Percentiles rank a stretch among this genome's conserved stretches.
phyloP scores from a whole-genome alignment of 164 flowering plant genomes.

The Aristolochia fimbriata region DNA sequence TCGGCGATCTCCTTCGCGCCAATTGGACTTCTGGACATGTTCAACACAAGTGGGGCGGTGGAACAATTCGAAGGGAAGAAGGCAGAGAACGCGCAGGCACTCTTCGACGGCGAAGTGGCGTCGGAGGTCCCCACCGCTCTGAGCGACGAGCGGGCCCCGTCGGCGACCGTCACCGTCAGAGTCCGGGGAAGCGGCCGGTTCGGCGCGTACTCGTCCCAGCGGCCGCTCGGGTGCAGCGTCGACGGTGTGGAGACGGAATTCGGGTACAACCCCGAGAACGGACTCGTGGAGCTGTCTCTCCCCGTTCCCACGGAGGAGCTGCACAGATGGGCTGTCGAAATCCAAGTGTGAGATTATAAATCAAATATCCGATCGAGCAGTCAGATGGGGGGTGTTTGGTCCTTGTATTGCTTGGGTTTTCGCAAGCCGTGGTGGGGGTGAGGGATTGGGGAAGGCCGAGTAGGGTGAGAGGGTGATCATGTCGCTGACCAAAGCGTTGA shows the following conservation, averaged over 20 bases:
- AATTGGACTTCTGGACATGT: constrained; percentile 87
- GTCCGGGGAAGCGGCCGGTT: constrained; percentile 75
- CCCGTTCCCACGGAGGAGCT: constrained; percentile 41
- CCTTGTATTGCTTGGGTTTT: too few relatives aligned
- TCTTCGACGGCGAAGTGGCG: constrained; percentile 37
- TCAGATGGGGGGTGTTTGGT: too few relatives aligned
- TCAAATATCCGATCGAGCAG: too few relatives aligned
- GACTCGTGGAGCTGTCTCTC: constrained; percentile 43
- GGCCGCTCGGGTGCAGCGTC: constrained; percentile 57
- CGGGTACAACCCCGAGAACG: constrained; percentile 35
- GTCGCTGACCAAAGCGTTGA: too few relatives aligned
- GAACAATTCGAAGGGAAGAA: constrained; percentile 40
- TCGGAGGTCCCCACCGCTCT: constrained; percentile 23
- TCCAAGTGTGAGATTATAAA: constrained; percentile 31
- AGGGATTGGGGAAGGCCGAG: too few relatives aligned
- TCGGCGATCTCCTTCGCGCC: constrained; percentile 63
- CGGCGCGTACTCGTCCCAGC: constrained; percentile 73
- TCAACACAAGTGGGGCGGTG: constrained; percentile 72
- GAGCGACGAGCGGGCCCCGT: constrained; percentile 27
- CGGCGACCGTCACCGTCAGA: constrained; percentile 32
- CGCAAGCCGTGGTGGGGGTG: too few relatives aligned
- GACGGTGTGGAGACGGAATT: constrained; percentile 34
- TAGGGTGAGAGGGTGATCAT: too few relatives aligned
- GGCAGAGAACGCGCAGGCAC: constrained; percentile 25
- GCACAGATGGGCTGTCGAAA: constrained; percentile 35